Evolutionary conservation across 164 flowering plant genomes (phyloP).

Genomic region (Chimonanthus salicifolius): DNA sequence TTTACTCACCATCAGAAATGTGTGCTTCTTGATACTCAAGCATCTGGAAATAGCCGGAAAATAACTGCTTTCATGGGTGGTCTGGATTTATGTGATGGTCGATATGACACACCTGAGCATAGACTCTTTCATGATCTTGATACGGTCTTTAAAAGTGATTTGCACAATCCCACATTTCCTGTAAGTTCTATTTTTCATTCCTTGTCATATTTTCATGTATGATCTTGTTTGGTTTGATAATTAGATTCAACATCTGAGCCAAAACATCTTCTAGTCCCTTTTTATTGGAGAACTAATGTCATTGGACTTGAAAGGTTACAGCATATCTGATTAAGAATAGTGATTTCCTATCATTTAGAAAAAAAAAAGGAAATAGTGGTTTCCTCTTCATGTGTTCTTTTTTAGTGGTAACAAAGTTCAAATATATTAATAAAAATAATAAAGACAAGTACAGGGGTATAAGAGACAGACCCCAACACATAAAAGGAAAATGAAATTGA

Average conservation of each 20-base stretch:
- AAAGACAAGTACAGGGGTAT: no score
- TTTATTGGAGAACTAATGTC: no score
- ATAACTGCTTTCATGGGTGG: slow-evolving; percentile 76
- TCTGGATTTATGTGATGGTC: slow-evolving; percentile 79
- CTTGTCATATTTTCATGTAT: background rate
- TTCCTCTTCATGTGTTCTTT: no score
- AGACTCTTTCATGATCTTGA: slow-evolving; percentile 61
- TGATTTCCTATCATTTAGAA: no score
- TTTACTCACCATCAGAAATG: slow-evolving; percentile 90
- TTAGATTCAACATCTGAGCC: background rate
- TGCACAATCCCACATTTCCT: slow-evolving; percentile 69
- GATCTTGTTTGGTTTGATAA: background rate
- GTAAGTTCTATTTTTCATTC: slow-evolving; percentile 29
- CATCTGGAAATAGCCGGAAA: slow-evolving; percentile 59
- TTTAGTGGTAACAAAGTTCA: no score
- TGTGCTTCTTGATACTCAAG: slow-evolving; percentile 67
- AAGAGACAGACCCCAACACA: no score
- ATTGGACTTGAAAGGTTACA: no score
- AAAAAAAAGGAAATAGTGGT: no score
- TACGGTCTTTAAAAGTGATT: slow-evolving; percentile 53
- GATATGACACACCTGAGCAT: slow-evolving; percentile 86
- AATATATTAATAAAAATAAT: no score
- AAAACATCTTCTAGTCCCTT: no score
- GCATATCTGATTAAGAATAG: no score
- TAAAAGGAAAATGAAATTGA: no score